These are phyloP conservation scores for Thermochaetoides dissita DNA, from an alignment of 2,329 filamentous ascomycete species.

Conservation along the genomic window DNA sequence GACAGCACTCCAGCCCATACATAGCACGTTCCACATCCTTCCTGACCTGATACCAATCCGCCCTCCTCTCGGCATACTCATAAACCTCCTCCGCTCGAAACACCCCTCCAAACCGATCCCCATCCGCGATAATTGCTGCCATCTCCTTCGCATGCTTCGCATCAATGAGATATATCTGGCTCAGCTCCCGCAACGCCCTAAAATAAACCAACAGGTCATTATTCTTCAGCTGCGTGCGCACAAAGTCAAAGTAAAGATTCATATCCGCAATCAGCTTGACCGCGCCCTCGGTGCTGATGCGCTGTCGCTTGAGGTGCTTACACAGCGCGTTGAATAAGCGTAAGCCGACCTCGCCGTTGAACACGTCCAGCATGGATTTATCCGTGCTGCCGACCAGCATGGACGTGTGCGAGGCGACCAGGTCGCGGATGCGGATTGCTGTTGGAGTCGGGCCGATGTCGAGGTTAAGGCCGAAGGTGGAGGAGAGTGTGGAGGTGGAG, in stretches of 20 bases:
- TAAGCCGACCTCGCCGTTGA: conserved; percentile 92
- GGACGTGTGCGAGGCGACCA: conserved; percentile 75
- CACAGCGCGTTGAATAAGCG: conserved; percentile 83
- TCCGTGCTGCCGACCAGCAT: conserved; percentile 94
- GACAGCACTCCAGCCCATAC: conserved; percentile 89
- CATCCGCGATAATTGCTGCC: conserved; percentile 86
- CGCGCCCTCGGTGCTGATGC: conserved; percentile 77
- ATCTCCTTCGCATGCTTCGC: conserved; percentile 80
- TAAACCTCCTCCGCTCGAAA: conserved; percentile 95
- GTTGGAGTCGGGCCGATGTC: conserved; percentile 66
- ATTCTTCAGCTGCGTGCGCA: conserved; percentile 61
- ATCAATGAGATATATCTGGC: conserved; percentile 90
- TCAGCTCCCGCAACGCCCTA: conserved; percentile 76
- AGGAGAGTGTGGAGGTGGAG: background rate
- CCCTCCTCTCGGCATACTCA: conserved; percentile 84
- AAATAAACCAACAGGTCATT: conserved; percentile 80
- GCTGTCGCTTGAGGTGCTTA: conserved; percentile 94
- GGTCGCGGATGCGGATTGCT: conserved; percentile 65
- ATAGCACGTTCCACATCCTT: conserved; percentile 85
- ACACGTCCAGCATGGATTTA: conserved; percentile 95
- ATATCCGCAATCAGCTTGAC: conserved; percentile 92
- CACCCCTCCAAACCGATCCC: conserved; percentile 76
- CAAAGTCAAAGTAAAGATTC: conserved; percentile 81
- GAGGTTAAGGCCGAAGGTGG: conserved; percentile 10
- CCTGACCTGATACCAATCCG: conserved; percentile 89